Evolutionary conservation across 768 basidiomycete genomes (phyloP).

Genomic region (Auricularia sp.): DNA sequence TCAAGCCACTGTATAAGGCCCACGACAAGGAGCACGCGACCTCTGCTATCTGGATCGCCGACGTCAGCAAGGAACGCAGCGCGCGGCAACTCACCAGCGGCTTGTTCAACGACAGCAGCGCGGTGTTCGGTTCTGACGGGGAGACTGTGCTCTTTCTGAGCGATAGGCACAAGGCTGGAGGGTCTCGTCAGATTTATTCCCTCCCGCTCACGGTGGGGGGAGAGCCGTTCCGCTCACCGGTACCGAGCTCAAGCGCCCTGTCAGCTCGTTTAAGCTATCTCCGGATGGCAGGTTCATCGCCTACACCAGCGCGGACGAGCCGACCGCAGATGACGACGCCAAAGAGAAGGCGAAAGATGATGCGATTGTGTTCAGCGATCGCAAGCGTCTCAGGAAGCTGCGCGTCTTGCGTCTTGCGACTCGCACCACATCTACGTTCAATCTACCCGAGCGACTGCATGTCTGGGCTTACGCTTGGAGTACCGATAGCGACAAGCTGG

Average conservation of each 20-base stretch:
- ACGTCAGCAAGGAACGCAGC: constrained; percentile 5
- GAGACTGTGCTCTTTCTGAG: constrained; percentile 6
- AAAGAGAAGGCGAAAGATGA: constrained; percentile 10
- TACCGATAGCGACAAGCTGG: constrained; percentile 1
- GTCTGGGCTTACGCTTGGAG: constrained; percentile 1
- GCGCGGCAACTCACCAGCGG: constrained; percentile 7
- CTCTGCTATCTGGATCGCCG: constrained; percentile 3
- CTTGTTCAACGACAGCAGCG: constrained; percentile 3
- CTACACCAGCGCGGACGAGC: constrained; percentile 5
- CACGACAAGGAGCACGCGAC: background rate
- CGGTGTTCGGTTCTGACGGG: constrained; percentile 1
- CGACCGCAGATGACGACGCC: constrained; percentile 7
- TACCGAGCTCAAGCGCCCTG: background rate
- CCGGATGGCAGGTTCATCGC: constrained; percentile 11
- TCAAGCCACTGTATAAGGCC: constrained; percentile 1
- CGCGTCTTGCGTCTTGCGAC: background rate
- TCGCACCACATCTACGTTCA: background rate
- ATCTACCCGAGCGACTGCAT: background rate
- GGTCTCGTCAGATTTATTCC: constrained; percentile 3
- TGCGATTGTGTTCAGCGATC: constrained; percentile 8
- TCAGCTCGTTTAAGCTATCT: constrained; percentile 3
- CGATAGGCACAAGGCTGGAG: constrained; percentile 5
- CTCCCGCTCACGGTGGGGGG: constrained; percentile 1
- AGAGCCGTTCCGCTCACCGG: constrained; percentile 3
- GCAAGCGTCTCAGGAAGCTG: background rate